A percentile compares a stretch with the other conserved stretches of the same genome.
Evolutionary conservation across 352 stramenopile species (phyloP).

Genomic region (Pythium diclinum): DNA sequence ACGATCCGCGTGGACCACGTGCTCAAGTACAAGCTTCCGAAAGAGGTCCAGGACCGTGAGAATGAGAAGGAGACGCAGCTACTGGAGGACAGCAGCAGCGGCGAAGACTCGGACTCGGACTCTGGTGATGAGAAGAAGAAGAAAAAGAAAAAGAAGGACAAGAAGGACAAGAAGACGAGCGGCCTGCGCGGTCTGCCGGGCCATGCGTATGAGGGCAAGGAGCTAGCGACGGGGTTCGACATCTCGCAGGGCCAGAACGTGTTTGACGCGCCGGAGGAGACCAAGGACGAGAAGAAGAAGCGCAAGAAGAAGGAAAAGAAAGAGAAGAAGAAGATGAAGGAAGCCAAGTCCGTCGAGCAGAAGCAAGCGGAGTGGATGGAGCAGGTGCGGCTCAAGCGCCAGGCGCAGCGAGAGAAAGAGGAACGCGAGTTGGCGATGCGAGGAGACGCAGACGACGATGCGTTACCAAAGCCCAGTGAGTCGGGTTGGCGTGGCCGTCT

Average conservation of each 20-base stretch:
- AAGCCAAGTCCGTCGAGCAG: constrained; percentile 45
- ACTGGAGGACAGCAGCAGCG: constrained; percentile 17
- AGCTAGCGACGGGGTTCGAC: constrained; percentile 66
- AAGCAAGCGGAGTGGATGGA: constrained; percentile 34
- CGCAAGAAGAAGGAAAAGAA: constrained; percentile 57
- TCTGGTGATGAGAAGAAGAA: neutral
- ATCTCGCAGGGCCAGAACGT: constrained; percentile 81
- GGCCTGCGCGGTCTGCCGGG: constrained; percentile 56
- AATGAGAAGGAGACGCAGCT: constrained; percentile 42
- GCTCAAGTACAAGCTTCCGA: constrained; percentile 96
- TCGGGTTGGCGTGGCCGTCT: constrained; percentile 65
- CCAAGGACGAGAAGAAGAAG: constrained; percentile 56
- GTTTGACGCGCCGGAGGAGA: constrained; percentile 64
- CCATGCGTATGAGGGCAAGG: constrained; percentile 87
- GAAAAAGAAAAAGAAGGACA: constrained; percentile 20
- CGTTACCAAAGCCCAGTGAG: constrained; percentile 32
- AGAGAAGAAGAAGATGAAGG: constrained; percentile 43
- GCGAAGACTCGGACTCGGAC: constrained; percentile 1
- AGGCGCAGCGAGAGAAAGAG: constrained; percentile 32
- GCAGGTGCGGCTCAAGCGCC: constrained; percentile 24
- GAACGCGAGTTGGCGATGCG: constrained; percentile 20
- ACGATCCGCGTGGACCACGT: constrained; percentile 96
- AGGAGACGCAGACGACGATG: constrained; percentile 11
- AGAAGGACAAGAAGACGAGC: constrained; percentile 13
- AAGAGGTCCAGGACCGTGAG: constrained; percentile 84